Base-by-base conservation (phyloP, 345 rosid genomes). In the Eucalyptus curtisii region DNA sequence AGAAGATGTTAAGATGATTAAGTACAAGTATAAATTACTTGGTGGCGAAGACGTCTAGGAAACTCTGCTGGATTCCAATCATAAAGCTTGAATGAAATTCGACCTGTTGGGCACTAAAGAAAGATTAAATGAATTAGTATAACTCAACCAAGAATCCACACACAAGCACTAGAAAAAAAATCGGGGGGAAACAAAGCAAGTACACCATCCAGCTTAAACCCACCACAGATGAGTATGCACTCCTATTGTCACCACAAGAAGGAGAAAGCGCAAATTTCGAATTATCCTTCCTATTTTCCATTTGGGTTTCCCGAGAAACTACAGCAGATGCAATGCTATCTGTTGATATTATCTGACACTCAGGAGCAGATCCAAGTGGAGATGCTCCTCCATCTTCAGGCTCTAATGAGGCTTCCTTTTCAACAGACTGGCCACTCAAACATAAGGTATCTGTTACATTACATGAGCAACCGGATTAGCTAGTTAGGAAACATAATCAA, bases 1-100 rank as follows among this genome's bases (percentile, higher is more conserved):
- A 40, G 84, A 22, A 76, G 84, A 76, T 76, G 47, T 76, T 40
- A 40, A 37, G 84, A 76, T 76, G 44, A 25, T 20, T 76, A 76
- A 76, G 84, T 37, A 90, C 93, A 50, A 49, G 87, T 91, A 91
- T 94, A 93, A 13, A 93, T 93, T 98, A 98, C 99, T 96, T 98
- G 99, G 91, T 94, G 99, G 89, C 99, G 98, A 79, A 98, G 99
- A 94, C 98, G 96, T 94, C 99, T 94, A 5, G 99, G 99, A 90
- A 98, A 98, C 91, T 98, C 99, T 8, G 99, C 99, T 6, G 99
- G 99, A 93, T 98, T 98, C 99, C 99, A 98, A 88, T 98, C 99
- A 92, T 97, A 97, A 88, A 97, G 99, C 95, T 96, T 97, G 92
- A 96, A 97, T n/a, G 99, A 97, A 91, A 98, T 96, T 89, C 98